phyloP scores from a whole-genome alignment of 768 basidiomycete genomes.

The Candolleomyces efflorescens region DNA sequence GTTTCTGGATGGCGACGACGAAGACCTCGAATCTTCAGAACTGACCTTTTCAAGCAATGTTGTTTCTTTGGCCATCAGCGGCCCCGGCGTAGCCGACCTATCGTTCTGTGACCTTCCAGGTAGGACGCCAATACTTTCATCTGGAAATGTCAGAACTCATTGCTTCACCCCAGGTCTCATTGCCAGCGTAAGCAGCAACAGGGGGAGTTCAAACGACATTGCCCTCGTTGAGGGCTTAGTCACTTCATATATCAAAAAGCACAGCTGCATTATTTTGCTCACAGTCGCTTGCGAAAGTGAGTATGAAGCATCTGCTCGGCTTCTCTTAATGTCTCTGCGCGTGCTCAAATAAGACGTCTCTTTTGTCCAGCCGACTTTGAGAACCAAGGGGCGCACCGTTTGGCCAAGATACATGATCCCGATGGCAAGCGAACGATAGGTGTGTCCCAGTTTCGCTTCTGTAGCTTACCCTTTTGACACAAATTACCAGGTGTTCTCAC shows the following conservation, averaged over 20 bases:
- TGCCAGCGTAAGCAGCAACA: constrained; percentile 44
- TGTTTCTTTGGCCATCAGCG: constrained; percentile 56
- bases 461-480: not conserved
- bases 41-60: constrained; percentile 51
- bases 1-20: constrained; percentile 38
- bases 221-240: constrained; percentile 57
- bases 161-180: constrained; percentile 43
- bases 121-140: constrained; percentile 7
- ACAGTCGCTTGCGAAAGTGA: constrained; percentile 63
- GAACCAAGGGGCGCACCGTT: constrained; percentile 69
- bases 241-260: constrained; percentile 52
- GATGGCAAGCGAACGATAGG: constrained; percentile 68
- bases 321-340: not conserved
- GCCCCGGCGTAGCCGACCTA: constrained; percentile 55
- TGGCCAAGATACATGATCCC: constrained; percentile 58
- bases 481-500: constrained; percentile 58
- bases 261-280: constrained; percentile 61
- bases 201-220: constrained; percentile 50
- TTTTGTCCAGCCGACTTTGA: constrained; percentile 63
- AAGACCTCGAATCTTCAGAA: constrained; percentile 12
- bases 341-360: not conserved
- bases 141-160: not conserved
- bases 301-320: constrained; percentile 13
- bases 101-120: constrained; percentile 66
- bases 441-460: constrained; percentile 19